phyloP scores from a whole-genome alignment of 2,329 filamentous ascomycete genomes.

The Cladophialophora carrionii region DNA sequence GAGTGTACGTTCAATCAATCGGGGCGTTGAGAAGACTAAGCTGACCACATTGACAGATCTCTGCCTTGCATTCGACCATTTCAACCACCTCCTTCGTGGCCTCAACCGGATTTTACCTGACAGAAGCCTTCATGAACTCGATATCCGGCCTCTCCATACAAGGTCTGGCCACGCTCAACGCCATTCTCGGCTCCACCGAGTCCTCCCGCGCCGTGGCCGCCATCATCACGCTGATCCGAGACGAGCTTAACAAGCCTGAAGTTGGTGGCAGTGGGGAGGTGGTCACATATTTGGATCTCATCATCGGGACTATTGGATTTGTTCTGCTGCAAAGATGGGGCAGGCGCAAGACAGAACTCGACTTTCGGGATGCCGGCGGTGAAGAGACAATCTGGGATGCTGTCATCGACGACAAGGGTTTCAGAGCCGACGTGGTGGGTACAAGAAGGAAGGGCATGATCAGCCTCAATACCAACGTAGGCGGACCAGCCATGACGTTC shows the following conservation, averaged over 20 bases:
- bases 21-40: background rate
- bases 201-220: slow-evolving; percentile 54
- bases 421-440: slow-evolving; percentile 53
- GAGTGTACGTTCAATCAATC: slow-evolving; percentile 45
- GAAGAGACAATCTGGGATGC: slow-evolving; percentile 51
- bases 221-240: slow-evolving; percentile 52
- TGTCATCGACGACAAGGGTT: slow-evolving; percentile 53
- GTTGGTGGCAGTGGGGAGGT: slow-evolving; percentile 43
- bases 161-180: slow-evolving; percentile 51
- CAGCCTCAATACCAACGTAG: slow-evolving; percentile 43
- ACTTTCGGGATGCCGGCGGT: slow-evolving; percentile 48
- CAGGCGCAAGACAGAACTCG: slow-evolving; percentile 49
- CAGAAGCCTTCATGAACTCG: slow-evolving; percentile 50
- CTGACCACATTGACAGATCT: slow-evolving; percentile 43
- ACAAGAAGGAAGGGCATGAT: slow-evolving; percentile 42
- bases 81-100: slow-evolving; percentile 54
- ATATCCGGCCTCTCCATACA: slow-evolving; percentile 50
- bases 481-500: slow-evolving; percentile 60
- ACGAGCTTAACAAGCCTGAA: slow-evolving; percentile 49
- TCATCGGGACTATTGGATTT: slow-evolving; percentile 51
- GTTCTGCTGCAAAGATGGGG: slow-evolving; percentile 54
- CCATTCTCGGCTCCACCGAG: slow-evolving; percentile 54
- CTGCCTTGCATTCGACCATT: slow-evolving; percentile 49
- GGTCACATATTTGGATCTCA: slow-evolving; percentile 50
- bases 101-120: slow-evolving; percentile 52